A percentile compares a stretch with the other conserved stretches of the same genome.
Evolutionary conservation across 2,329 filamentous ascomycete species (phyloP).

Genomic region (Blastomyces parvus): DNA sequence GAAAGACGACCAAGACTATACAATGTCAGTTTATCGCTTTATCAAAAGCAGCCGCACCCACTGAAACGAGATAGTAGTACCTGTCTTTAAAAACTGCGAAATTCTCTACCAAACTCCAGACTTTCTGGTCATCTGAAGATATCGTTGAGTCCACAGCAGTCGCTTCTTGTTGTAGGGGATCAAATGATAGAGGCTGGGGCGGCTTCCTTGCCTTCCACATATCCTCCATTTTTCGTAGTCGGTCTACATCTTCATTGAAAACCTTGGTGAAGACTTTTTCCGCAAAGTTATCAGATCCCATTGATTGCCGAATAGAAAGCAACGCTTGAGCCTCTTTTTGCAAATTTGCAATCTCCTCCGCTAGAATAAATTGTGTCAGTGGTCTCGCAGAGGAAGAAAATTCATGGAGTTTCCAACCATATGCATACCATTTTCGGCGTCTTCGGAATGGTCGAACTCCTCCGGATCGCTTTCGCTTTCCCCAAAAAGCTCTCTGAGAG

Average conservation of each 20-base stretch:
- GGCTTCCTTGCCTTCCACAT: constrained; percentile 85
- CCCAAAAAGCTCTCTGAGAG: constrained; percentile 68
- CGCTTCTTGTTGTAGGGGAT: constrained; percentile 48
- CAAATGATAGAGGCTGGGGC: constrained; percentile 64
- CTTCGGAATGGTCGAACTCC: constrained; percentile 67
- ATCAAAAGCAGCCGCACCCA: neutral
- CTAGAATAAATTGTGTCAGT: constrained; percentile 27
- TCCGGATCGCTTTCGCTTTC: constrained; percentile 76
- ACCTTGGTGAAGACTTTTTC: constrained; percentile 86
- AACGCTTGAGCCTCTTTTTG: constrained; percentile 74
- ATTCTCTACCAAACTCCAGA: constrained; percentile 78
- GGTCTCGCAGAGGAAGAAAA: neutral
- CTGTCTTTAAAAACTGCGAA: constrained; percentile 76
- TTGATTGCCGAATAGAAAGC: constrained; percentile 69
- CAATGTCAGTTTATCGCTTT: constrained; percentile 18
- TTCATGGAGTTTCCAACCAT: neutral
- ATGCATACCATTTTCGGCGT: constrained; percentile 64
- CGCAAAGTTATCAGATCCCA: constrained; percentile 68
- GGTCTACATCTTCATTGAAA: constrained; percentile 72
- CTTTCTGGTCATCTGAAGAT: constrained; percentile 57
- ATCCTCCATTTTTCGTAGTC: constrained; percentile 77
- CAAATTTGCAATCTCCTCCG: constrained; percentile 78
- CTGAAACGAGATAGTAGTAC: constrained; percentile 25
- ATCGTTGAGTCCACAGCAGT: constrained; percentile 45
- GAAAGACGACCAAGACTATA: constrained; percentile 62